Evolutionary conservation across 768 basidiomycete species (phyloP).

Genomic region (Hypholoma fasciculare): DNA sequence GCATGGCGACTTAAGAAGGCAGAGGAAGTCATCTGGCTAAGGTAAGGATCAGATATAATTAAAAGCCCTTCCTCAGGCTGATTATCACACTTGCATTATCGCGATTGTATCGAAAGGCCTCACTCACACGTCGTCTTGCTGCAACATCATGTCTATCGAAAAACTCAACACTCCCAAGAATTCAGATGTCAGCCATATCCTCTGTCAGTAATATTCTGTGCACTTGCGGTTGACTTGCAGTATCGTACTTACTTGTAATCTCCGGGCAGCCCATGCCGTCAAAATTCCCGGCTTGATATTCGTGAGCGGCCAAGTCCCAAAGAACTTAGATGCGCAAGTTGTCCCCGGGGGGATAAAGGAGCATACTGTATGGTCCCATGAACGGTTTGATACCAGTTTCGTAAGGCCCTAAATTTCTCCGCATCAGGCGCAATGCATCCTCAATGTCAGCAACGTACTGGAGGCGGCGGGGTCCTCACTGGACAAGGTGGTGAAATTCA

Average conservation of each 20-base stretch:
- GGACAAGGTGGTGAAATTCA: slow-evolving; percentile 58
- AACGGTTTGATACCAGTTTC: neutral
- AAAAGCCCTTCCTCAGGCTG: neutral
- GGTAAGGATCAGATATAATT: neutral
- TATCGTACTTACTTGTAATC: neutral
- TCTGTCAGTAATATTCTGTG: slow-evolving; percentile 37
- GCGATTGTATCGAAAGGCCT: neutral
- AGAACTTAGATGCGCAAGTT: slow-evolving; percentile 45
- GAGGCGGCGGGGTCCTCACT: slow-evolving; percentile 55
- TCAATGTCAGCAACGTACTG: slow-evolving; percentile 54
- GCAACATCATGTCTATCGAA: slow-evolving; percentile 46
- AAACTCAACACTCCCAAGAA: slow-evolving; percentile 55
- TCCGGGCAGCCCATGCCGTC: slow-evolving; percentile 48
- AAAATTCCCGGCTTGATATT: slow-evolving; percentile 61
- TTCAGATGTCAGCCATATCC: slow-evolving; percentile 43
- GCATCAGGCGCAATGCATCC: slow-evolving; percentile 53
- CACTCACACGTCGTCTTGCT: neutral
- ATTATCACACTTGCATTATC: neutral
- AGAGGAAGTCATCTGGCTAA: neutral
- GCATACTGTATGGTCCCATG: slow-evolving; percentile 46
- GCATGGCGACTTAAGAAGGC: neutral
- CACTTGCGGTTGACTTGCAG: neutral
- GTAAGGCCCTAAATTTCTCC: too few species aligned
- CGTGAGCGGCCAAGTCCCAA: slow-evolving; percentile 60
- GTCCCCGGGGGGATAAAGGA: slow-evolving; percentile 58